A percentile compares a stretch with the other conserved stretches of the same genome.
Conservation (phyloP, 805 yeast species). For the Cyberlindnera maclurae region DNA sequence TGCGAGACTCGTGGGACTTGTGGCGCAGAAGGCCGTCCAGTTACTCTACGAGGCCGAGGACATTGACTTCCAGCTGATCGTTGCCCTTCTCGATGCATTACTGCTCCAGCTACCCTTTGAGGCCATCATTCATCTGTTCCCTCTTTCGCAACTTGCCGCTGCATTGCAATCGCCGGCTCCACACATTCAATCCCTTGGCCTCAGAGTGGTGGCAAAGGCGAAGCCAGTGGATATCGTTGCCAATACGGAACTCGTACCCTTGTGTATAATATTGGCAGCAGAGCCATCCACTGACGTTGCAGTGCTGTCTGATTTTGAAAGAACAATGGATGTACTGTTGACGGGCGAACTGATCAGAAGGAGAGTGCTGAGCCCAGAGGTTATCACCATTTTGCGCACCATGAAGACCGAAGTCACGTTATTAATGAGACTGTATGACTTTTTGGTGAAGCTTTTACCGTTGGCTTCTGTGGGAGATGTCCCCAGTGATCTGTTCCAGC, state of each 20-base stretch:
- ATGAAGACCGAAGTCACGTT: slow-evolving; percentile 8
- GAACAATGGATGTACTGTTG: slow-evolving; percentile 9
- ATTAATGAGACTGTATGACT: slow-evolving; percentile 10
- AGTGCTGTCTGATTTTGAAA: slow-evolving; percentile 18
- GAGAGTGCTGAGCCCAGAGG: slow-evolving; percentile 14
- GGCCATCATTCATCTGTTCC: slow-evolving; percentile 10
- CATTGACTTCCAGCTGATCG: slow-evolving; percentile 10
- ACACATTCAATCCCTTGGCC: slow-evolving; percentile 15
- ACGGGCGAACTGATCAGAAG: slow-evolving; percentile 16
- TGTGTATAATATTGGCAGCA: slow-evolving; percentile 5
- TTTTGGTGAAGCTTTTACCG: slow-evolving; percentile 12
- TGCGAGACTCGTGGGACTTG: slow-evolving; percentile 1
- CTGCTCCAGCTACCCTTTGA: slow-evolving; percentile 15
- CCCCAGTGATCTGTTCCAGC: slow-evolving; percentile 8
- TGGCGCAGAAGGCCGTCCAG: slow-evolving; percentile 1
- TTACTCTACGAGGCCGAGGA: slow-evolving; percentile 6
- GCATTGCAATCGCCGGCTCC: slow-evolving; percentile 15
- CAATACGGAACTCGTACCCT: slow-evolving; percentile 18
- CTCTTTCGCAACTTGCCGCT: slow-evolving; percentile 12
- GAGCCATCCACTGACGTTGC: slow-evolving; percentile 4
- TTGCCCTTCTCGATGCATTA: slow-evolving; percentile 12
- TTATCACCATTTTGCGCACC: background rate
- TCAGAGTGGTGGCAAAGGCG: slow-evolving; percentile 17
- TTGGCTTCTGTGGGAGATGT: slow-evolving; percentile 11
- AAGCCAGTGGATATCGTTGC: slow-evolving; percentile 20